These are phyloP conservation scores for Saprolegnia diclina DNA, from an alignment of 352 stramenopile genomes.

Conservation along the genomic window DNA sequence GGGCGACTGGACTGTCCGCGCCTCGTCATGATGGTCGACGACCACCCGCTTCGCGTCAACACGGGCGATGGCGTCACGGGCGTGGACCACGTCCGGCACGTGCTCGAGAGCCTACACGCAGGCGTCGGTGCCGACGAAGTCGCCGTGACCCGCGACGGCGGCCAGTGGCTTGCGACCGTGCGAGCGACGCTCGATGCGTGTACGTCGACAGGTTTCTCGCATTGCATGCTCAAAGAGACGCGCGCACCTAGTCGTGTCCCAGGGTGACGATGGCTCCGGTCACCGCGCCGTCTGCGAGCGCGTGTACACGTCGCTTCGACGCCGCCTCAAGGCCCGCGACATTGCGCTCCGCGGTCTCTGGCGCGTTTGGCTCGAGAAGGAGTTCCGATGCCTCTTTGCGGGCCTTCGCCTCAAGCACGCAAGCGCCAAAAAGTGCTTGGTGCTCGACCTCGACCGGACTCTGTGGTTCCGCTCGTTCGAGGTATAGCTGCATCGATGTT, in stretches of 20 bases:
- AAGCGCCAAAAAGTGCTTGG: slow-evolving; percentile 17
- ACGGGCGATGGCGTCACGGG: not conserved
- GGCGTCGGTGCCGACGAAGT: slow-evolving; percentile 1
- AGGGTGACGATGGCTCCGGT: not conserved
- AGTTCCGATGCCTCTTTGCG: slow-evolving; percentile 14
- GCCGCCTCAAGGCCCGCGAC: slow-evolving; percentile 9
- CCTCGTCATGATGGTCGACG: slow-evolving; percentile 10
- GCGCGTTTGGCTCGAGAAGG: slow-evolving; percentile 11
- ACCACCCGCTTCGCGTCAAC: slow-evolving; percentile 17
- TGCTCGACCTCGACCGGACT: slow-evolving; percentile 22
- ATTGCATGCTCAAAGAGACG: not conserved
- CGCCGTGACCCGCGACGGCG: not conserved
- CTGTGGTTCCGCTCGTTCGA: slow-evolving; percentile 25
- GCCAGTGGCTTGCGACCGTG: not conserved
- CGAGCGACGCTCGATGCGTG: not conserved
- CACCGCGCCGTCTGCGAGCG: not conserved
- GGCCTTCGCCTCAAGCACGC: not conserved
- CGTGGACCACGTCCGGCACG: not conserved
- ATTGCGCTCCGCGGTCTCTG: not conserved
- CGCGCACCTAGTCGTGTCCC: not conserved
- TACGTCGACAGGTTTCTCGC: not conserved
- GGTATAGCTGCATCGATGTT: not conserved
- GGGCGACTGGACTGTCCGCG: slow-evolving; percentile 4
- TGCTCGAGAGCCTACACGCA: not conserved
- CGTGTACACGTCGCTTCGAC: not conserved